Evolutionary conservation across 495 filamentous ascomycete genomes (phyloP).

Genomic region (Talaromyces adpressus): DNA sequence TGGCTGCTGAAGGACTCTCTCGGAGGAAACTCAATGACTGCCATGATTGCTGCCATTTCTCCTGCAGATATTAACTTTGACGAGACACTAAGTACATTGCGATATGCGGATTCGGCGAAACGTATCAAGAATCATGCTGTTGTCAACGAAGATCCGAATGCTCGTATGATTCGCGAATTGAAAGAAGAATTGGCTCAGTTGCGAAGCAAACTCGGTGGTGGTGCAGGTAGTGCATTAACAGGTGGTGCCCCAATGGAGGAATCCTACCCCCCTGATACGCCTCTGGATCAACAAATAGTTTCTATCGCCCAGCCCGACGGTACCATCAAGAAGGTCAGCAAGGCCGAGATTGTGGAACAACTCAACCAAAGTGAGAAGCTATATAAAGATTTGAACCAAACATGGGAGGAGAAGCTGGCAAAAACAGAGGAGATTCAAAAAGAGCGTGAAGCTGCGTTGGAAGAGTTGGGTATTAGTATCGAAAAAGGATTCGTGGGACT

Average conservation of each 20-base stretch:
- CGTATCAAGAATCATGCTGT: slow-evolving; percentile 99
- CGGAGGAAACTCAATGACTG: slow-evolving; percentile 98
- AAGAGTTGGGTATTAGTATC: slow-evolving; percentile 97
- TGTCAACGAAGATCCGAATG: slow-evolving; percentile 98
- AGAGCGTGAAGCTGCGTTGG: slow-evolving; percentile 88
- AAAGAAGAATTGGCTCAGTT: slow-evolving; percentile 91
- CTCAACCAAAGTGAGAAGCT: slow-evolving; percentile 94
- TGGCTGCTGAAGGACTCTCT: slow-evolving; percentile 97
- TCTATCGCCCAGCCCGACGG: slow-evolving; percentile 86
- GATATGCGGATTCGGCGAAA: slow-evolving; percentile 97
- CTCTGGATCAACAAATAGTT: slow-evolving; percentile 91
- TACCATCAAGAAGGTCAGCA: slow-evolving; percentile 88
- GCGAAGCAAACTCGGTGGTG: slow-evolving; percentile 76
- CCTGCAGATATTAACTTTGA: slow-evolving; percentile 99
- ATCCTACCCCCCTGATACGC: slow-evolving; percentile 83
- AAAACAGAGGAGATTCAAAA: slow-evolving; percentile 97
- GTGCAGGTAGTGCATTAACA: slow-evolving; percentile 38
- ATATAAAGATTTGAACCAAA: slow-evolving; percentile 93
- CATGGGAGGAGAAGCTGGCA: slow-evolving; percentile 93
- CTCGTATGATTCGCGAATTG: slow-evolving; percentile 95
- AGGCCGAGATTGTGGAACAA: slow-evolving; percentile 96
- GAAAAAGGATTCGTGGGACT: slow-evolving; percentile 96
- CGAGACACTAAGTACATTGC: slow-evolving; percentile 88
- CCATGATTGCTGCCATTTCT: slow-evolving; percentile 98
- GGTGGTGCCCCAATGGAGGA: slow-evolving; percentile 56